A percentile compares a stretch with the other conserved stretches of the same genome.
These are phyloP conservation scores for Lasiosphaeria miniovina DNA, from an alignment of 495 filamentous ascomycete species.

Conservation along the genomic window DNA sequence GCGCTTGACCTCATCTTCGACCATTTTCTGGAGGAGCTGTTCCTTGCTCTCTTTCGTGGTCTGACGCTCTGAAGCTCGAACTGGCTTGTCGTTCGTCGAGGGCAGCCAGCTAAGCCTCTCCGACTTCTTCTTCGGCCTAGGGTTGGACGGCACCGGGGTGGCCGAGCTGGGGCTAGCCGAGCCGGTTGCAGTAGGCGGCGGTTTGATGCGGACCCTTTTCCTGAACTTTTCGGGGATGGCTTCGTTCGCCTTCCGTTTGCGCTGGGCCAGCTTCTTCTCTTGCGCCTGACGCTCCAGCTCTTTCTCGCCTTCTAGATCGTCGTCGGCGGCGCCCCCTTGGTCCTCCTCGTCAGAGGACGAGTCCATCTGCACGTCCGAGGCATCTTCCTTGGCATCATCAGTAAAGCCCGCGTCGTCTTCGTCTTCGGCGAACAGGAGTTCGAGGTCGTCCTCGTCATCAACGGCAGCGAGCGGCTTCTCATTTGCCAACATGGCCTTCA, in stretches of 20 bases:
- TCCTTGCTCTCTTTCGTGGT: slow-evolving; percentile 84
- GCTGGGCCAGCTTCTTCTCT: slow-evolving; percentile 44
- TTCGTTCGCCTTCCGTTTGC: slow-evolving; percentile 77
- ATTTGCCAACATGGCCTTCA: slow-evolving; percentile 74
- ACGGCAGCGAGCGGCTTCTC: slow-evolving; percentile 53
- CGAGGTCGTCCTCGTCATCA: slow-evolving; percentile 61
- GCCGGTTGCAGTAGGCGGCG: slow-evolving; percentile 26
- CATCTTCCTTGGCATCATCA: slow-evolving; percentile 65
- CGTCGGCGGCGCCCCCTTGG: slow-evolving; percentile 65
- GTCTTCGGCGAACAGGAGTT: slow-evolving; percentile 79
- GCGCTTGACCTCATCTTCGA: slow-evolving; percentile 76
- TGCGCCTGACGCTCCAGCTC: slow-evolving; percentile 61
- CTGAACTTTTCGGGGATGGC: slow-evolving; percentile 51
- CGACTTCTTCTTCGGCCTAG: slow-evolving; percentile 86
- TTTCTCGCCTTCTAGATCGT: slow-evolving; percentile 65
- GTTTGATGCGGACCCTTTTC: slow-evolving; percentile 55
- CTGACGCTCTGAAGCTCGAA: slow-evolving; percentile 74
- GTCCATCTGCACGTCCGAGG: slow-evolving; percentile 75
- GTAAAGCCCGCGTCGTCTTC: slow-evolving; percentile 81
- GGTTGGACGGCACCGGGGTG: slow-evolving; percentile 30
- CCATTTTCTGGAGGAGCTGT: slow-evolving; percentile 74
- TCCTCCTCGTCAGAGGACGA: slow-evolving; percentile 82
- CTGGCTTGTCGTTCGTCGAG: slow-evolving; percentile 71
- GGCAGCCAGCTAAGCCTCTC: slow-evolving; percentile 89
- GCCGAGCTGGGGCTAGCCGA: slow-evolving; percentile 48